Evolutionary conservation across 108 stramenopile genomes (phyloP), one percentile per base, ranked within the genome.

Genomic region (Nitzschia sp.): DNA sequence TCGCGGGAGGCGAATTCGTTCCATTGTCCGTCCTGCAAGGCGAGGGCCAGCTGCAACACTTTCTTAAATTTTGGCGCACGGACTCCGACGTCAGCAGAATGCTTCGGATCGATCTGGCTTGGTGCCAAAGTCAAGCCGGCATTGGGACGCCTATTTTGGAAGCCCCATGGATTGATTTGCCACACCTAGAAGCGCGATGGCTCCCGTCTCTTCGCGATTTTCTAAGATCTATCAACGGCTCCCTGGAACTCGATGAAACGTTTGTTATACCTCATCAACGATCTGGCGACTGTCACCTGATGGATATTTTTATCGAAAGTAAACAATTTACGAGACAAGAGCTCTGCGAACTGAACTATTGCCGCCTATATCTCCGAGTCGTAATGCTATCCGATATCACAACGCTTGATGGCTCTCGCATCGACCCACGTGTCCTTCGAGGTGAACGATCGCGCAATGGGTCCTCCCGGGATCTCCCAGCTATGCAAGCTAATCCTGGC

Each of bases 361-460:
- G 62, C 23, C 36, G 62, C 4, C 62, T 64, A 4, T 46, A 64
- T 26, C 62, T 64, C 17, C 62, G 46, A 9, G 62, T 46, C 11
- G 25, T 9, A 5, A 64, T 45, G 8, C 17, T 59, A 9, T 17
- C 58, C 5, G 58, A 59, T 54, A 54, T 54, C 8, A 19, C 19
- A 5, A 54, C 6, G 6, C 13, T 19, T 8, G n/a, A 54, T 24
- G 53, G 53, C 11, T n/a, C n/a, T 54, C 53, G 19, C n/a, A 8
- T 8, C 8, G n/a, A 19, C 53, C 11, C 24, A 19, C 53, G 19
- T 54, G 53, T 19, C 19, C n/a, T n/a, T n/a, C n/a, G n/a, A n/a
- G n/a, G n/a, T n/a, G n/a, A n/a, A n/a, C n/a, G n/a, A n/a, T n/a
- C n/a, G n/a, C n/a, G n/a, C n/a, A n/a, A n/a, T n/a, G n/a, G n/a